phyloP scores from a whole-genome alignment of 352 stramenopile species.

The Achlya hypogyna region DNA sequence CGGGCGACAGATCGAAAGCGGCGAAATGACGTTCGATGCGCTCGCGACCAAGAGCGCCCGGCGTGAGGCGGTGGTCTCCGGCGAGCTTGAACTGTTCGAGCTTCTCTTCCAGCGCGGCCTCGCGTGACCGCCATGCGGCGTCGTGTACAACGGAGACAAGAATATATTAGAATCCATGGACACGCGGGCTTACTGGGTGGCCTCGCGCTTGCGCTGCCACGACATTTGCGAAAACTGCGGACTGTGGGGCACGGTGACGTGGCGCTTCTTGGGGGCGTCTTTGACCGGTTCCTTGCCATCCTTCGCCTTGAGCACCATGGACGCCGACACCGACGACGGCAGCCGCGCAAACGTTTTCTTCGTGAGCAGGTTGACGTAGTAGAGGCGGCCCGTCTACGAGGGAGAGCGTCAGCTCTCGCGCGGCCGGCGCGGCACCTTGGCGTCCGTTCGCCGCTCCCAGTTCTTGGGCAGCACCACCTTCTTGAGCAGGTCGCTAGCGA shows the following conservation, averaged over 20 bases:
- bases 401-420: neutral
- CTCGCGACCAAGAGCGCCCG: conserved; percentile 24
- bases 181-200: neutral
- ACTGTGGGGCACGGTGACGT: conserved; percentile 47
- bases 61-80: neutral
- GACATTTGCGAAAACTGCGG: conserved; percentile 77
- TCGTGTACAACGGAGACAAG: neutral
- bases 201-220: conserved; percentile 54
- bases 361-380: conserved; percentile 78
- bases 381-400: conserved; percentile 46
- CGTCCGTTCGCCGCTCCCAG: conserved; percentile 64
- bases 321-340: conserved; percentile 58
- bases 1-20: conserved; percentile 49
- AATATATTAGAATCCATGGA: neutral
- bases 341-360: conserved; percentile 72
- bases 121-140: too few relatives aligned
- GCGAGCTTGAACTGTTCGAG: neutral
- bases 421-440: conserved; percentile 26
- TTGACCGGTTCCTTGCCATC: conserved; percentile 1
- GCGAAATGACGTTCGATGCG: conserved; percentile 54
- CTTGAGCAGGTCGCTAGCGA: conserved; percentile 4
- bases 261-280: conserved; percentile 29
- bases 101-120: neutral
- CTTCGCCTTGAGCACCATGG: conserved; percentile 41
- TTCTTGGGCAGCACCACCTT: conserved; percentile 45